Evolutionary conservation across 331 rosid genomes (phyloP), one percentile per base, ranked within the genome.

Genomic region (Ulmus americana): DNA sequence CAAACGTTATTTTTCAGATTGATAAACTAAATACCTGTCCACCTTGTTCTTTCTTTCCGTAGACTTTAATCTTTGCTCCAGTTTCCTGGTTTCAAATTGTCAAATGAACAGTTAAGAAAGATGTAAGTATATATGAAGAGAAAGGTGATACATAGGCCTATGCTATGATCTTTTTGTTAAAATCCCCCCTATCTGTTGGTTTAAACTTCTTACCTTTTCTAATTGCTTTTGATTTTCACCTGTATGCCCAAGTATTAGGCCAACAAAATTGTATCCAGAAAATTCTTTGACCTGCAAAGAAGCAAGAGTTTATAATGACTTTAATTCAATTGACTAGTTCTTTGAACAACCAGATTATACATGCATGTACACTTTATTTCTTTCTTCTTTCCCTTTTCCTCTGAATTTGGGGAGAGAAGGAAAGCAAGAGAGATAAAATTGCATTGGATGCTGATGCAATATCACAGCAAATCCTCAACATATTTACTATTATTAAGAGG

Each of bases 221-320:
- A 89, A 68, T 51, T 77, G 95, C 85, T 82, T 92, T 76, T 85
- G 86, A 72, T 87, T 89, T 69, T 92, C 95, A 70, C 95, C 90
- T 77, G 77, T 83, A 41, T 86, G 79, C 50, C 98, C 98, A 70
- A 74, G 80, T 80, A 92, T 82, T 43, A 89, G 81, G 71, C 84
- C 81, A 74, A 85, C 58, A 80, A 92, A 85, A 77, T 87, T 92
- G 78, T 79, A 80, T 43, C 84, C 83, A 39, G 96, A 95, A 85
- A 81, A 82, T 58, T 81, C 84, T 71, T 84, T 87, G 67, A 90
- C 91, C 99, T 94, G 86, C 46, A 79, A 61, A 68, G 40, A 13
- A 75, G 70, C 62, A 16, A 46, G 16, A 39, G 45, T 50, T n/a
- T 48, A n/a, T 47, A 59, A 59, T 22, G 66, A 40, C 64, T 59